Conservation (phyloP, 1,139 yeast genomes). For the Pichia sp. region DNA sequence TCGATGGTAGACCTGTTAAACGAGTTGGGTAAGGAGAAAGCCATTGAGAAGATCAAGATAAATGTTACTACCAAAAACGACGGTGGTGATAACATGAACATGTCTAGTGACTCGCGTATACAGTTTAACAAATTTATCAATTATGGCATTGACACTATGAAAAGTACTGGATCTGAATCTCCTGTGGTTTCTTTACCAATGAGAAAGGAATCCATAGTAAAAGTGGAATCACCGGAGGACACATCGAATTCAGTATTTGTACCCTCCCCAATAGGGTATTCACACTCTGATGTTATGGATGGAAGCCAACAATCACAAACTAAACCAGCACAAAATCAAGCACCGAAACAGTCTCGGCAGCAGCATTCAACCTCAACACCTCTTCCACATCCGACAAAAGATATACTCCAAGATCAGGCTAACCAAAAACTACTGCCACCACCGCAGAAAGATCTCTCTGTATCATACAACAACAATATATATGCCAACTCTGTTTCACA, state of each 20-base stretch:
- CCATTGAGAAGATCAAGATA: constrained; percentile 42
- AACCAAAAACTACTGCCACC: background rate
- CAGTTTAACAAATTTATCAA: constrained; percentile 29
- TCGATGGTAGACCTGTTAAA: constrained; percentile 43
- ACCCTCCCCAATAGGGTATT: constrained; percentile 24
- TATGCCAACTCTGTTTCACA: background rate
- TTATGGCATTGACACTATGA: constrained; percentile 17
- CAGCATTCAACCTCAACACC: background rate
- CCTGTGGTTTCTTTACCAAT: background rate
- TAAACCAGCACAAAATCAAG: background rate
- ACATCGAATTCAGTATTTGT: constrained; percentile 9
- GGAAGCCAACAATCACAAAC: background rate
- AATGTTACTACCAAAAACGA: constrained; percentile 25
- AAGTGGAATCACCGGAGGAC: constrained; percentile 1
- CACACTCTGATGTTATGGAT: constrained; percentile 15
- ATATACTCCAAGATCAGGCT: background rate
- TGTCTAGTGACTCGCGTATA: constrained; percentile 26
- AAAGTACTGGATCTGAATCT: background rate
- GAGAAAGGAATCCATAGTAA: background rate
- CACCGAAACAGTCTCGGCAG: background rate
- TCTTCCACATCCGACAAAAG: background rate
- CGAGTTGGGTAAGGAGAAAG: constrained; percentile 44
- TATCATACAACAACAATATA: background rate
- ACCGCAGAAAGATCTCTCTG: background rate
- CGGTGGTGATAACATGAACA: constrained; percentile 25